phyloP scores from a whole-genome alignment of 2,329 filamentous ascomycete species.

The Nemania diffusa region DNA sequence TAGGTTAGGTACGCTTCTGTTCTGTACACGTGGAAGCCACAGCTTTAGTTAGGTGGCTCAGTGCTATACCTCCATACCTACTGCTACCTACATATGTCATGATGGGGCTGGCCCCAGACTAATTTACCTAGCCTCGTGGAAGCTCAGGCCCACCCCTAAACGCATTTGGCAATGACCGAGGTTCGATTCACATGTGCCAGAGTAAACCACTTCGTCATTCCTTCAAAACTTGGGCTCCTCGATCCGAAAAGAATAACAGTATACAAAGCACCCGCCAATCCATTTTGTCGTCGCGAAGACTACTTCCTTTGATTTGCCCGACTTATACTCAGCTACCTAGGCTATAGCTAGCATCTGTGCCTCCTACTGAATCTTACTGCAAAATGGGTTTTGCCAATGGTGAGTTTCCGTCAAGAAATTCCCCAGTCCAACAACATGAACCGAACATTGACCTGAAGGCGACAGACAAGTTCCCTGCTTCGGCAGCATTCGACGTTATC shows the following conservation, averaged over 20 bases:
- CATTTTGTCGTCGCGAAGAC: conserved; percentile 7
- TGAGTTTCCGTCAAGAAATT: conserved; percentile 53
- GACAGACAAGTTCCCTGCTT: conserved; percentile 85
- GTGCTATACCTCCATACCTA: neutral
- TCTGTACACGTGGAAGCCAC: too few species aligned
- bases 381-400: conserved; percentile 80
- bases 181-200: conserved; percentile 48
- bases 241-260: conserved; percentile 30
- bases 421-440: conserved; percentile 12
- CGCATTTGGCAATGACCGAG: conserved; percentile 46
- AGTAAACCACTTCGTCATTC: conserved; percentile 42
- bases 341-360: conserved; percentile 14
- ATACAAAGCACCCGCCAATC: conserved; percentile 36
- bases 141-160: conserved; percentile 36
- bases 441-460: conserved; percentile 16
- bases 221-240: conserved; percentile 35
- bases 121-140: neutral
- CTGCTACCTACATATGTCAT: neutral
- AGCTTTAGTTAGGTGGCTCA: neutral
- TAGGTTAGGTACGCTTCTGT: too few species aligned
- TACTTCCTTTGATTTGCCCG: conserved; percentile 5
- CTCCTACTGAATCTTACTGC: conserved; percentile 32
- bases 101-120: neutral
- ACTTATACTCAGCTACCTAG: conserved; percentile 2
- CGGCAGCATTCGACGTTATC: conserved; percentile 91